phyloP scores from a whole-genome alignment of 2,329 filamentous ascomycete genomes.

The Neonectria hederae region DNA sequence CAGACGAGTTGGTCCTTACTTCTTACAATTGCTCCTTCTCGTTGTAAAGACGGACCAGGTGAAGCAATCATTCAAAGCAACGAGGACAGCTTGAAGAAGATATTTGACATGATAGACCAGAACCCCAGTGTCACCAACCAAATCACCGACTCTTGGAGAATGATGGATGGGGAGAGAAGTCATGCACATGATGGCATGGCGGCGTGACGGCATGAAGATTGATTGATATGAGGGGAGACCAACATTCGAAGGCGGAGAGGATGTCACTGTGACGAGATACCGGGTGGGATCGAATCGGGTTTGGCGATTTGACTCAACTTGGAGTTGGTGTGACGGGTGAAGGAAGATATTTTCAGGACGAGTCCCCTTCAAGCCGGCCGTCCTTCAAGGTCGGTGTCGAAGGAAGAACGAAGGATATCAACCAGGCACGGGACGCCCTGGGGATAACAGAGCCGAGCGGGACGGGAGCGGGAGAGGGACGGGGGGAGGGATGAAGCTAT shows the following conservation, averaged over 20 bases:
- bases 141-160: background rate
- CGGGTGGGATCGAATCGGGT: slow-evolving; percentile 15
- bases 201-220: slow-evolving; percentile 2
- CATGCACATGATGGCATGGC: slow-evolving; percentile 2
- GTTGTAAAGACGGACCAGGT: background rate
- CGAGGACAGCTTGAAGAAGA: background rate
- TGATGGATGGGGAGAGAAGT: background rate
- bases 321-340: slow-evolving; percentile 6
- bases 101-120: slow-evolving; percentile 1
- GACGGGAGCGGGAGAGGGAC: slow-evolving; percentile 27
- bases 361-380: slow-evolving; percentile 24
- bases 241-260: slow-evolving; percentile 30
- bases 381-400: slow-evolving; percentile 27
- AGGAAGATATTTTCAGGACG: background rate
- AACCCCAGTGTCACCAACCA: background rate
- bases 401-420: slow-evolving; percentile 27
- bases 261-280: slow-evolving; percentile 20
- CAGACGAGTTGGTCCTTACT: background rate
- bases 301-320: slow-evolving; percentile 19
- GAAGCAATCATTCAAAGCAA: slow-evolving; percentile 6
- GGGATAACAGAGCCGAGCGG: slow-evolving; percentile 31
- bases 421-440: slow-evolving; percentile 41
- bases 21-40: slow-evolving; percentile 17
- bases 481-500: slow-evolving; percentile 41
- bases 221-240: slow-evolving; percentile 20